Evolutionary conservation across 345 rosid genomes (phyloP).

Genomic region (Eutrema heterophyllum): DNA sequence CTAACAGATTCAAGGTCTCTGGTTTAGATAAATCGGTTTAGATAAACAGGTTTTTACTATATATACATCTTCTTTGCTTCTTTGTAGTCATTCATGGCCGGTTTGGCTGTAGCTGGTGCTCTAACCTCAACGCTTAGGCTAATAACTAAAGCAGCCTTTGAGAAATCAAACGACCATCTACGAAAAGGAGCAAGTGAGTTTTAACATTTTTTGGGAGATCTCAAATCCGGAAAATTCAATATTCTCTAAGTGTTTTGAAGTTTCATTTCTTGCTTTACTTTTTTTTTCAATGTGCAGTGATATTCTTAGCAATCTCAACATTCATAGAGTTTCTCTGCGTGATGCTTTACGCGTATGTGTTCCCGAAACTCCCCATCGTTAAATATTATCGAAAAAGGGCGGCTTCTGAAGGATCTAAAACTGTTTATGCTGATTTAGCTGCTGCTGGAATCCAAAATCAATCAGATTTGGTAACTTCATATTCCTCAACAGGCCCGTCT

Average conservation of each 20-base stretch:
- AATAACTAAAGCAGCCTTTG: conserved; percentile 70
- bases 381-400: conserved; percentile 73
- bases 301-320: conserved; percentile 68
- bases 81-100: conserved; percentile 72
- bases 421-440: conserved; percentile 75
- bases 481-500: too few relatives aligned
- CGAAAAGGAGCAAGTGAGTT: conserved; percentile 76
- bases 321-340: conserved; percentile 57
- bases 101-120: conserved; percentile 76
- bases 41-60: not conserved
- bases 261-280: not conserved
- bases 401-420: conserved; percentile 81
- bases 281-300: conserved; percentile 38
- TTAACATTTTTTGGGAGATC: not conserved
- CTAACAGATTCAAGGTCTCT: not conserved
- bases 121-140: conserved; percentile 74
- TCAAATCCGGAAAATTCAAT: not conserved
- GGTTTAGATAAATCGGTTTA: not conserved
- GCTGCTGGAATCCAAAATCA: conserved; percentile 58
- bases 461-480: conserved; percentile 13
- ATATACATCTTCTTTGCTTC: not conserved
- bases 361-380: conserved; percentile 74
- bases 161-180: conserved; percentile 48
- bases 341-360: conserved; percentile 52
- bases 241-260: not conserved